Base-by-base conservation (phyloP, 106 monocot genomes). In the Dendrobium huoshanense region DNA sequence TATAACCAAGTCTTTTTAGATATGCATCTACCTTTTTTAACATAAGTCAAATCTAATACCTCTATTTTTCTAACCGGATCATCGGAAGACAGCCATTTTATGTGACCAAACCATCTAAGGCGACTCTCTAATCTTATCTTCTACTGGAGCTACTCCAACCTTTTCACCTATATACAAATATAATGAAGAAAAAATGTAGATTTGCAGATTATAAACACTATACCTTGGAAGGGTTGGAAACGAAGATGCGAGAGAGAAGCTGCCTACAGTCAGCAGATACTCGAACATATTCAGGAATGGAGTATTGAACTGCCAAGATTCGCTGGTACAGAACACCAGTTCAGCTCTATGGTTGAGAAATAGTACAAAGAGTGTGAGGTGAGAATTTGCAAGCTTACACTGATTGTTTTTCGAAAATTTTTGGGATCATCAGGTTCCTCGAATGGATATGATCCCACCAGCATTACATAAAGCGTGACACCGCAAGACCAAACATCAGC, bases 401-500 rank as follows among this genome's bases (percentile, higher is more conserved):
- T 84, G 15, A 98, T 91, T 10, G 98, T 95, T 78, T 95, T 95
- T 29, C 89, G 68, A 79, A 95, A 95, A 79, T 98, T 89, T 80
- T 81, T 90, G 2, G 92, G 92, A 82, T 98, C 98, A 2, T 88
- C 88, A 10, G 92, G 92, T 49, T 94, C 98, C 85, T 98, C 94
- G 59, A 98, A 98, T 20, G 98, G 98, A 68, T 98, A 98, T 58
- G 98, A 87, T 77, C 98, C 98, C 18, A 91, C 89, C 73, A 95
- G 82, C 98, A 98, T 98, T n/a, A 95, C 94, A 79, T 94, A 98
- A 65, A 98, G 68, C 64, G 98, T 98, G 22, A 98, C 98, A 42
- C 98, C 98, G 77, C 94, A 95, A 4, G 98, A 98, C 98, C 98
- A 98, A 67, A 98, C 94, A 89, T 98, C 98, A 84, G 98, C 98